Evolutionary conservation across 257 asterid genomes (phyloP).

Genomic region (Solanum habrochaites): DNA sequence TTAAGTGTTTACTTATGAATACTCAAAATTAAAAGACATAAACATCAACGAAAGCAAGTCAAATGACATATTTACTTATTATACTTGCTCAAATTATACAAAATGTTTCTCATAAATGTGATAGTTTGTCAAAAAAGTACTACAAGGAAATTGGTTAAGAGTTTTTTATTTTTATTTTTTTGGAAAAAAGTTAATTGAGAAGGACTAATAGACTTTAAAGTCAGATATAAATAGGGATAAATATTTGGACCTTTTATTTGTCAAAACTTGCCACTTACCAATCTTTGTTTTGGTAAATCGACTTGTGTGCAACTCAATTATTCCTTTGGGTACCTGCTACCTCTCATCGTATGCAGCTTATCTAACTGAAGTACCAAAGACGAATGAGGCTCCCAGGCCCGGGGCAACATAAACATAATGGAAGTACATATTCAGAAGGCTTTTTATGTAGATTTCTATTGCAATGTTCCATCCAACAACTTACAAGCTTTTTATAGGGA

Average conservation of each 20-base stretch:
- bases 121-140: too few species aligned
- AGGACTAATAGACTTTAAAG: background rate
- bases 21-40: background rate
- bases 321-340: background rate
- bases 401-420: background rate
- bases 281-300: background rate
- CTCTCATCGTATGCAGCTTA: background rate
- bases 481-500: background rate
- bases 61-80: too few species aligned
- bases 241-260: background rate
- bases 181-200: background rate
- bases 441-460: background rate
- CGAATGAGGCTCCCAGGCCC: background rate
- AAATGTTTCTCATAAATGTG: too few species aligned
- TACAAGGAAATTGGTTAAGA: too few species aligned
- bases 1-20: too few species aligned
- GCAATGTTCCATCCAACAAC: background rate
- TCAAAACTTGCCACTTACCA: background rate
- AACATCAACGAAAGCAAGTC: background rate
- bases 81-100: background rate
- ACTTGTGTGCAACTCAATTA: background rate
- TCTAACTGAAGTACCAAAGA: background rate
- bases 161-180: too few species aligned
- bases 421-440: background rate
- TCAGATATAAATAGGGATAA: too few species aligned